Conservation (phyloP, 176 grass and related monocot genomes). For the Paspalum notatum region DNA sequence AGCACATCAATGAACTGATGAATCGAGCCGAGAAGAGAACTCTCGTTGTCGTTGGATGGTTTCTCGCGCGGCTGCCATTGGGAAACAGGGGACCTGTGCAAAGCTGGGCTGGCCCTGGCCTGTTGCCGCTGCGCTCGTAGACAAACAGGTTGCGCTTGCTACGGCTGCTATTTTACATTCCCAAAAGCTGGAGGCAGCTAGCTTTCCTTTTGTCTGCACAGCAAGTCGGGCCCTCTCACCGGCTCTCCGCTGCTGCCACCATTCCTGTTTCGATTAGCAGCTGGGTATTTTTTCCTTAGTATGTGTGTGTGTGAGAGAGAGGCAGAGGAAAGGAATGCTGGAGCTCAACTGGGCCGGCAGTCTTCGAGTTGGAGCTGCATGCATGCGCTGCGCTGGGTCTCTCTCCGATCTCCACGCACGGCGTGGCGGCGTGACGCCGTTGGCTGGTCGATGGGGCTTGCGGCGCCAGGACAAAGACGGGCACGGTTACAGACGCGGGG, state of each 20-base stretch:
- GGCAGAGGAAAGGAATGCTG: background rate
- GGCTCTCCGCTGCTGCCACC: background rate
- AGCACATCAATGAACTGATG: background rate
- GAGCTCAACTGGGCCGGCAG: background rate
- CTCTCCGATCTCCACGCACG: slow-evolving; percentile 11
- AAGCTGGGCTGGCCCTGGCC: no score
- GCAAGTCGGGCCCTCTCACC: background rate
- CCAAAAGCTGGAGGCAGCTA: slow-evolving; percentile 54
- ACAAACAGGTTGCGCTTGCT: slow-evolving; percentile 32
- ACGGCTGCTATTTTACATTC: slow-evolving; percentile 36
- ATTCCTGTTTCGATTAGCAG: background rate
- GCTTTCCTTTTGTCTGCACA: slow-evolving; percentile 58
- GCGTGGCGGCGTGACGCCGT: background rate
- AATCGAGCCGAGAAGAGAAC: no score
- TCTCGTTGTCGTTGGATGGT: no score
- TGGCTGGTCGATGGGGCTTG: slow-evolving; percentile 24
- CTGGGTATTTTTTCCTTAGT: no score
- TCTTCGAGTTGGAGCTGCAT: background rate
- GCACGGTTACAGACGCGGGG: background rate
- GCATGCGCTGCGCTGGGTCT: background rate
- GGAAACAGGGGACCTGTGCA: no score
- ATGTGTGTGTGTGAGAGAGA: background rate
- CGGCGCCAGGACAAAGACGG: background rate
- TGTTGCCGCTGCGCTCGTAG: slow-evolving; percentile 17
- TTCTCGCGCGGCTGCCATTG: no score